A percentile compares a stretch with the other conserved stretches of the same genome.
Conservation (phyloP, 2,329 filamentous ascomycete species). For the Apiospora kogelbergensis region DNA sequence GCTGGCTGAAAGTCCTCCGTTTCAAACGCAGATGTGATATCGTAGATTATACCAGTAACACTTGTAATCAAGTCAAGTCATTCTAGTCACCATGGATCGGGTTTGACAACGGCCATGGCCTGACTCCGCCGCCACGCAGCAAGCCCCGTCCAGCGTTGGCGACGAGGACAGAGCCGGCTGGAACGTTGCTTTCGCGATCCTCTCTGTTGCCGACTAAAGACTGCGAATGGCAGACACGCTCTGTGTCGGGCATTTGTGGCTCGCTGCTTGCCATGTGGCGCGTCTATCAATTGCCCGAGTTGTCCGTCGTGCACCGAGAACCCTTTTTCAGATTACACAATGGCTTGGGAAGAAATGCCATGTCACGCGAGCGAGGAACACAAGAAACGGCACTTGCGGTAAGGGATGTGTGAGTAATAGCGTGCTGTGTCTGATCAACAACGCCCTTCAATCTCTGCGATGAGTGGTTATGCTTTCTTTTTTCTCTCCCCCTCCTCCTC, state of each 20-base stretch:
- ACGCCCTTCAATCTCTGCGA: background rate
- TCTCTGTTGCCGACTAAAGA: background rate
- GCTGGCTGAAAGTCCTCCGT: background rate
- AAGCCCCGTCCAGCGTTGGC: background rate
- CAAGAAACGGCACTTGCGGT: background rate
- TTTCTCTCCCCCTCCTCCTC: too few species aligned
- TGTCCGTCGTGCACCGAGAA: background rate
- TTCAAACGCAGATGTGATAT: background rate
- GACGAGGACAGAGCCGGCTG: background rate
- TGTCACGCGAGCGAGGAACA: background rate
- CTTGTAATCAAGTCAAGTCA: background rate
- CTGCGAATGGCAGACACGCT: background rate
- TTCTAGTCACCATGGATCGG: background rate
- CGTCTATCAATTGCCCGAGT: background rate
- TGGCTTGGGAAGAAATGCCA: background rate
- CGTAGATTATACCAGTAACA: background rate
- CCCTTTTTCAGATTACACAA: background rate
- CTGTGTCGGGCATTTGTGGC: background rate
- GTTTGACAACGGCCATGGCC: background rate
- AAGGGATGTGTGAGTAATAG: background rate
- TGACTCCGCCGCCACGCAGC: background rate
- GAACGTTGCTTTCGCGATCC: background rate
- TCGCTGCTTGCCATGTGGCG: background rate
- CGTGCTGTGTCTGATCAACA: background rate
- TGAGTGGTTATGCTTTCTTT: background rate